These are phyloP conservation scores for Potentilla sterilis DNA, from an alignment of 306 rosid species.

Conservation along the genomic window DNA sequence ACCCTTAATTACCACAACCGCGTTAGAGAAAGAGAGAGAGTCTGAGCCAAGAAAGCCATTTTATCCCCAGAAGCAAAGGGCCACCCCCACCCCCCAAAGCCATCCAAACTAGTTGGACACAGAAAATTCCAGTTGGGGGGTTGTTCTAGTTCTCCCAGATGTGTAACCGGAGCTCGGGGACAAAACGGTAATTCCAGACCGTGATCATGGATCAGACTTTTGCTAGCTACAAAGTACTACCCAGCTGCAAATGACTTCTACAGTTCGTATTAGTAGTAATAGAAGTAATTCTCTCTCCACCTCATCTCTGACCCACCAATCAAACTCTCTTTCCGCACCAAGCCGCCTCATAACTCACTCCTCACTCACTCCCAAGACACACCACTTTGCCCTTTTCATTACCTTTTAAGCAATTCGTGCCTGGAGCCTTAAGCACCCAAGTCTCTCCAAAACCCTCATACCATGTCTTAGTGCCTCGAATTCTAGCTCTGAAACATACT, in stretches of 20 bases:
- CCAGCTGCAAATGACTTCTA: background rate
- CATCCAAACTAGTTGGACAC: background rate
- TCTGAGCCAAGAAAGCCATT: background rate
- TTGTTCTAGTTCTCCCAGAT: too few relatives aligned
- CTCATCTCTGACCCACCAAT: constrained; percentile 6
- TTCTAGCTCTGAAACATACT: background rate
- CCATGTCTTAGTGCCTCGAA: background rate
- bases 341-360: constrained; percentile 11
- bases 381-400: background rate
- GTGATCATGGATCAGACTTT: background rate
- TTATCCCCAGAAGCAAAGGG: background rate
- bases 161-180: background rate
- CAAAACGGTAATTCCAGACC: background rate
- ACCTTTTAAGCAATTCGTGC: background rate
- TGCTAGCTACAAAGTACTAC: background rate
- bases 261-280: background rate
- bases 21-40: constrained; percentile 1
- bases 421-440: background rate
- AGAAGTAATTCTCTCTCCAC: background rate
- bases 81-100: background rate
- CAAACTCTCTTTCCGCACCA: constrained; percentile 1
- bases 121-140: background rate
- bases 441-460: background rate
- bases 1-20: constrained; percentile 36
- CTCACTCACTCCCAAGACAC: background rate